Evolutionary conservation across 768 basidiomycete genomes (phyloP), one percentile per base, ranked within the genome.

Genomic region (Russula vinacea): DNA sequence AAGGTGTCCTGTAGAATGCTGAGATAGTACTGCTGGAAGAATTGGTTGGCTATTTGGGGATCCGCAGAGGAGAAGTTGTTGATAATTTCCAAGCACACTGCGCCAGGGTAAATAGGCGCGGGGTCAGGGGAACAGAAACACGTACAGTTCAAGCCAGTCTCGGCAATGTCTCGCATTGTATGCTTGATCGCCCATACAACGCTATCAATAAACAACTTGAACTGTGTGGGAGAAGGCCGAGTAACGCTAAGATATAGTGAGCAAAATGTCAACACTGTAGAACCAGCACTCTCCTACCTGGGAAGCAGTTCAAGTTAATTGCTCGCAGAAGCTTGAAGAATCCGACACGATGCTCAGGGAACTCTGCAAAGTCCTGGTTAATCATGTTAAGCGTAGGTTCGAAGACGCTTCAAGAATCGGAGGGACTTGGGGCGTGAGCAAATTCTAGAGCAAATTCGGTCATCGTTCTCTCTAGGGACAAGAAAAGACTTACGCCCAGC

Each of bases 101-200:
- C 22, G 26, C 24, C 8, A 62, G 70, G 40, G 70, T 61, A 33
- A 57, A 56, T 22, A 22, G 45, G 29, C 42, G 26, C 44, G 63
- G 66, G 54, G 52, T 24, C 53, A 33, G 67, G 32, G 32, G 45
- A 19, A 45, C 40, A 59, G 5, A 17, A 68, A 60, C 67, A 76
- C 83, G 59, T 77, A 92, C 90, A 73, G 71, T 88, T 90, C 64
- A 92, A 75, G 49, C 90, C 90, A 49, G 89, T 91, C 73, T 98
- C 96, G 5, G 94, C 92, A 66, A 99, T 97, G 75, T 98, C 96
- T 60, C 96, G 85, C 93, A 97, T 94, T 17, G 93, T 98, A 78
- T 99, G 97, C 76, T 99, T 99, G 80, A 98, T 96, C n/a, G 94
- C 96, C 96, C 97, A 99, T 57, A 96, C 89, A 68, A 98, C 90